These are phyloP conservation scores for Globisporangium nagaii DNA, from an alignment of 352 stramenopile genomes.

Conservation along the genomic window DNA sequence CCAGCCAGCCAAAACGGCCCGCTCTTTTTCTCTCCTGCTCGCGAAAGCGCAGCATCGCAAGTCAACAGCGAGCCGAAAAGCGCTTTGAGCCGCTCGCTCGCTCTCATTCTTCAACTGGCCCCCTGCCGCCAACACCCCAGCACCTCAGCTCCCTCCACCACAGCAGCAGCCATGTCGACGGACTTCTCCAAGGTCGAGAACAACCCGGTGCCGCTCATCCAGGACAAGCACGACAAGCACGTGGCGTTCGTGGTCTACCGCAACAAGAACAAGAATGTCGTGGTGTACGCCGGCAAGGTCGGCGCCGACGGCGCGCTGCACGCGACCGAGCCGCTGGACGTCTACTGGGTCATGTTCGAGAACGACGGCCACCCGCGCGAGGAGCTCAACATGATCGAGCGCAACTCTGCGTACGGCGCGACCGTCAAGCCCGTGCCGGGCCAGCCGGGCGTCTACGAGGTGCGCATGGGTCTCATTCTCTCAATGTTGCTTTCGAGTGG, in stretches of 20 bases:
- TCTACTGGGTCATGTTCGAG: slow-evolving; percentile 90
- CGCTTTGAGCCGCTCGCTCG: neutral
- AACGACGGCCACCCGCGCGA: slow-evolving; percentile 74
- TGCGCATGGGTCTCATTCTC: slow-evolving; percentile 7
- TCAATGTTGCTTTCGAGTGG: neutral
- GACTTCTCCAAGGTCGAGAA: slow-evolving; percentile 88
- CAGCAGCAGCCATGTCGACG: slow-evolving; percentile 46
- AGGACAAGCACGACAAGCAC: slow-evolving; percentile 71
- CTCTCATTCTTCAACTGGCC: slow-evolving; percentile 1
- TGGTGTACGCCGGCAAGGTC: slow-evolving; percentile 73
- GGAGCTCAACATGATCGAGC: slow-evolving; percentile 85
- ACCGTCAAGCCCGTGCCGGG: slow-evolving; percentile 64
- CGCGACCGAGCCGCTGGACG: slow-evolving; percentile 64
- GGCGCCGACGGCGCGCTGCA: slow-evolving; percentile 61
- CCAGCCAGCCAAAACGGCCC: neutral
- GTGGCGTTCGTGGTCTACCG: slow-evolving; percentile 82
- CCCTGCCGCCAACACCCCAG: neutral
- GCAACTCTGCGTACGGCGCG: slow-evolving; percentile 78
- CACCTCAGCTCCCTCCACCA: neutral
- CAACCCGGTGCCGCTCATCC: slow-evolving; percentile 72
- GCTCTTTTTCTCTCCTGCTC: neutral
- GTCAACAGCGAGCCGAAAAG: neutral
- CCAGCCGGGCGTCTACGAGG: slow-evolving; percentile 67
- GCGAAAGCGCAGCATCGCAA: neutral
- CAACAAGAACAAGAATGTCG: slow-evolving; percentile 90